Base-by-base conservation (phyloP, 768 basidiomycete species). In the Rhodocollybia butyracea region DNA sequence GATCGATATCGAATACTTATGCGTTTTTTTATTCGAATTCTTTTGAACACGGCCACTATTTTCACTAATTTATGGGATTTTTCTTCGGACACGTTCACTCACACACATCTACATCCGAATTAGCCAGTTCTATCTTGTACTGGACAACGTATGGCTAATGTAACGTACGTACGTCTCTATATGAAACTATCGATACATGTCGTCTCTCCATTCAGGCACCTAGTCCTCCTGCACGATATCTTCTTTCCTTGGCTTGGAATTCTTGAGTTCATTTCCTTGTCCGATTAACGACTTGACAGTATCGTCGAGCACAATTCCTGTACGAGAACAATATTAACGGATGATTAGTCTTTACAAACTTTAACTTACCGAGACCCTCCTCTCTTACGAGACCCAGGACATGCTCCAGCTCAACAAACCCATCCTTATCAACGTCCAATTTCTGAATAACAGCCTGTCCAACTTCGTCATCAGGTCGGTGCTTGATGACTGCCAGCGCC, bases 341-440 rank as follows among this genome's bases (percentile, higher is more conserved):
- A 41, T 26, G 50, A 54, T 46, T 12, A 19, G 50, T 13, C 17
- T 32, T 7, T 3, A 19, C 45, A 38, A 34, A 54, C 41, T 22
- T 34, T 59, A 3, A 62, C 81, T 46, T 63, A 88, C 89, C 89
- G 22, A 95, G 72, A 13, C 92, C 92, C 61, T 94, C 91, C 72
- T 97, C 91, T 63, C 85, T 81, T 22, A 95, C 89, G 59, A 96
- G 73, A 12, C 89, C 91, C 55, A 96, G 70, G 32, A 99, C 94
- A 65, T 99, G 95, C 70, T 96, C 92, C 43, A 98, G 79, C 67
- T 95, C 92, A 24, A 98, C 94, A 65, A 85, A 96, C 0, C 96
- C 95, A 66, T 98, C 96, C 70, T 91, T 85, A 72, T 98, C 96
- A 10, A 92, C 89, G 67, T 99, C 97, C 64, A 98, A 74, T 71